phyloP scores from a whole-genome alignment of 208 protist genomes.

The Phytomonas francai region DNA sequence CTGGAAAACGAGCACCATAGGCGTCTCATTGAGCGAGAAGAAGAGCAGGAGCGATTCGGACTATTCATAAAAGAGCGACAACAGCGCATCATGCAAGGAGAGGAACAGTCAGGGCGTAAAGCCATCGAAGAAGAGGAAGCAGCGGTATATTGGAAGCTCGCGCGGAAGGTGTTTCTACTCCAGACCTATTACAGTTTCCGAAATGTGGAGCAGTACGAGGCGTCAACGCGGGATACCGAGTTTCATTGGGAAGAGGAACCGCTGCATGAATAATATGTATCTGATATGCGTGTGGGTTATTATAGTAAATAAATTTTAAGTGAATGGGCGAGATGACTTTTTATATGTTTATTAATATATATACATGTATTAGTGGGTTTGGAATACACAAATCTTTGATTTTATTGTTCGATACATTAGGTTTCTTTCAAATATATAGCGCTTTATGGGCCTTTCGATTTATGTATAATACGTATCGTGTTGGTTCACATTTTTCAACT shows the following conservation, averaged over 20 bases:
- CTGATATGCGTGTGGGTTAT: neutral
- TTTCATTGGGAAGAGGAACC: no score
- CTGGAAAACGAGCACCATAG: slow-evolving; percentile 19
- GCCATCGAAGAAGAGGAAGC: slow-evolving; percentile 13
- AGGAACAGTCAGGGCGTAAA: slow-evolving; percentile 13
- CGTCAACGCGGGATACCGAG: slow-evolving; percentile 13
- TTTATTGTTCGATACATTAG: slow-evolving; percentile 5
- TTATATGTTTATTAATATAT: slow-evolving; percentile 1
- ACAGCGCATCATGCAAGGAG: neutral
- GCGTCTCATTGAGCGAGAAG: slow-evolving; percentile 11
- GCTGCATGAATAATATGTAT: no score
- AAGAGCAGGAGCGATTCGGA: slow-evolving; percentile 7
- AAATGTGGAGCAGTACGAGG: slow-evolving; percentile 29
- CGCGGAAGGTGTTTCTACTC: slow-evolving; percentile 16
- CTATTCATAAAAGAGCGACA: slow-evolving; percentile 7
- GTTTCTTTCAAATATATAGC: neutral
- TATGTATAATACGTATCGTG: neutral
- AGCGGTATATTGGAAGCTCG: neutral
- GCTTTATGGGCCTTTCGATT: slow-evolving; percentile 2
- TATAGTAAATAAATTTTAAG: slow-evolving; percentile 1
- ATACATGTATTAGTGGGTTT: slow-evolving; percentile 11
- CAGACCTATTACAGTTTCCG: slow-evolving; percentile 23
- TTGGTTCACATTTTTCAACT: neutral
- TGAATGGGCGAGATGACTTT: no score
- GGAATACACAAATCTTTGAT: no score